Evolutionary conservation across 768 basidiomycete species (phyloP).

Genomic region (Coprinopsis strossmayeri): DNA sequence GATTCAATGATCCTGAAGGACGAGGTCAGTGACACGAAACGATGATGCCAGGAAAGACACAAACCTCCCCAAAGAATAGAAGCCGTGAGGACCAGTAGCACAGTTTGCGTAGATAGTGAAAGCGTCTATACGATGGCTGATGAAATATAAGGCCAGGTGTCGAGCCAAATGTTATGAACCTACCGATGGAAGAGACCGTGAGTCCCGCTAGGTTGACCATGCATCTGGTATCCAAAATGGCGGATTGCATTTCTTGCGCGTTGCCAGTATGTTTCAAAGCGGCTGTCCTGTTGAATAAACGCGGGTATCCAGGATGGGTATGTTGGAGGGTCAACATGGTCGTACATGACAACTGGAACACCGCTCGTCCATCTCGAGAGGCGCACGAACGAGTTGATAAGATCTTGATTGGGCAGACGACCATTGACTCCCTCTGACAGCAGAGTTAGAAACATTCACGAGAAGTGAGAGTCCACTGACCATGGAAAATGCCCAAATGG

Average conservation of each 20-base stretch:
- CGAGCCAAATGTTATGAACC: too few relatives aligned
- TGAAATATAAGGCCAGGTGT: too few relatives aligned
- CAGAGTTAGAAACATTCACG: slow-evolving; percentile 3
- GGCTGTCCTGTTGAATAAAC: slow-evolving; percentile 31
- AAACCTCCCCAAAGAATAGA: slow-evolving; percentile 85
- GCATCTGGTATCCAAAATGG: slow-evolving; percentile 68
- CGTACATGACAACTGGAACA: slow-evolving; percentile 77
- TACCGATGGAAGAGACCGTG: slow-evolving; percentile 90
- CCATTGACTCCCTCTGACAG: slow-evolving; percentile 88
- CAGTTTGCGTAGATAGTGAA: slow-evolving; percentile 87
- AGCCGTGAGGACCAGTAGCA: slow-evolving; percentile 89
- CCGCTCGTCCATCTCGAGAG: slow-evolving; percentile 70
- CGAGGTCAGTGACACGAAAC: slow-evolving; percentile 6
- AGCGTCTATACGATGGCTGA: slow-evolving; percentile 94
- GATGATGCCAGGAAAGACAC: slow-evolving; percentile 17
- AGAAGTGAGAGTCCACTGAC: slow-evolving; percentile 33
- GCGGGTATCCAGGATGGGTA: slow-evolving; percentile 38
- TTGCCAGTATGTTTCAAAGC: slow-evolving; percentile 45
- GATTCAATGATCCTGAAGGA: slow-evolving; percentile 74
- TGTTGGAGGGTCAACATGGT: slow-evolving; percentile 56
- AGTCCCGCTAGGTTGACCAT: slow-evolving; percentile 78
- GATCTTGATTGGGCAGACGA: slow-evolving; percentile 91
- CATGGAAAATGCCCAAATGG: slow-evolving; percentile 91
- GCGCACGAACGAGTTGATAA: slow-evolving; percentile 73
- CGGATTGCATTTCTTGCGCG: slow-evolving; percentile 62